Percentiles rank a stretch among this genome's conserved stretches.
Conservation (phyloP, 148 eudicot genomes). For the Rhododendron ovatum region DNA sequence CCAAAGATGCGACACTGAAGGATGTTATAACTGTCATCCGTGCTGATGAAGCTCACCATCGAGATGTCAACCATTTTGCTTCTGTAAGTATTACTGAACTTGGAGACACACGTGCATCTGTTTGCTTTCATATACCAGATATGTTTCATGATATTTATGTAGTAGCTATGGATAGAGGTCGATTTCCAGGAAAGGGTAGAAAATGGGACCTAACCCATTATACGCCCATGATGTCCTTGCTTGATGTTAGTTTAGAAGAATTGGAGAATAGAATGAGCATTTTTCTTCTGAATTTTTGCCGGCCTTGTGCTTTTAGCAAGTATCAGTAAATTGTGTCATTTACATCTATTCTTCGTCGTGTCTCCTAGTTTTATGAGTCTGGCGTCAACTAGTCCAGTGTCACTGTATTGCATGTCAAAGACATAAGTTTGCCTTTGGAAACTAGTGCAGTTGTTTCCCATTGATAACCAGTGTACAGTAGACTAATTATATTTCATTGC, state of each 20-base stretch:
- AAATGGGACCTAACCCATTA: not conserved
- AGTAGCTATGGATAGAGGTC: not conserved
- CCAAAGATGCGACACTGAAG: conserved; percentile 69
- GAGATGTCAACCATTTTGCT: conserved; percentile 96
- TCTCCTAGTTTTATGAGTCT: not conserved
- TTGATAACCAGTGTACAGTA: not conserved
- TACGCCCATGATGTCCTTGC: not conserved
- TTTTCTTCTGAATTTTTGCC: not conserved
- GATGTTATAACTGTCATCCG: conserved; percentile 91
- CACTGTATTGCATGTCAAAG: not conserved
- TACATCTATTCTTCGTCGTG: not conserved
- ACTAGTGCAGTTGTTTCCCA: not conserved
- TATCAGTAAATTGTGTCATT: not conserved
- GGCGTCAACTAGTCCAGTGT: not conserved
- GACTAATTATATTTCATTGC: not conserved
- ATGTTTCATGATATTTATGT: not conserved
- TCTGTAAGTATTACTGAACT: conserved; percentile 54
- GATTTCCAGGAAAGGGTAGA: not conserved
- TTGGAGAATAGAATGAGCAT: not conserved
- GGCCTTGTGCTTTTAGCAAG: not conserved
- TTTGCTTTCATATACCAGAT: not conserved
- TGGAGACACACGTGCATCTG: not conserved
- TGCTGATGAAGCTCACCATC: conserved; percentile 98
- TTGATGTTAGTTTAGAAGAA: not conserved
- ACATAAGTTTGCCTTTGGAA: not conserved